Conservation (phyloP, 306 rosid genomes). For the Cicer chorassanicum region DNA sequence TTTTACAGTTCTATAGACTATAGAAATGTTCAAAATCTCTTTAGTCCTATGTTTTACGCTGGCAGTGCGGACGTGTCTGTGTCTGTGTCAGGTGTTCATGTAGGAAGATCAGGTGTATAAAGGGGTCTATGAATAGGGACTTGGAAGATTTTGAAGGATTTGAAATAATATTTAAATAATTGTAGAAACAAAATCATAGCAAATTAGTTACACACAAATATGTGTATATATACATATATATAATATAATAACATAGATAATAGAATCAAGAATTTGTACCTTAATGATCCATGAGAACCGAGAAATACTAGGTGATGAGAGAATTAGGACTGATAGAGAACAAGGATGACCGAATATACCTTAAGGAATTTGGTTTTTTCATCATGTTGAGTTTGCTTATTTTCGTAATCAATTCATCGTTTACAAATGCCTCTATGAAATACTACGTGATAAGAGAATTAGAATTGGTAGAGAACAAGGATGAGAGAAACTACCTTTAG, state of each 20-base stretch:
- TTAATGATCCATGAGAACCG: neutral
- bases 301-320: neutral
- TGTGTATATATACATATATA: too few species aligned
- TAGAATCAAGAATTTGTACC: neutral
- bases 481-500: neutral
- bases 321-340: neutral
- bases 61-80: too few species aligned
- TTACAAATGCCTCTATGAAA: conserved; percentile 15
- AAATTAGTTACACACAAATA: neutral
- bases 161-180: neutral
- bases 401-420: conserved; percentile 15
- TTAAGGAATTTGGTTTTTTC: neutral
- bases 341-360: neutral
- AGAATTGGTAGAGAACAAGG: neutral
- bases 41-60: too few species aligned
- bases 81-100: too few species aligned
- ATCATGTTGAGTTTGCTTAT: neutral
- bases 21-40: conserved; percentile 1
- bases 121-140: neutral
- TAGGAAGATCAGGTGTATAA: neutral
- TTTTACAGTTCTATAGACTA: conserved; percentile 27
- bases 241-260: neutral
- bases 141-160: neutral
- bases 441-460: neutral
- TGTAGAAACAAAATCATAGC: neutral